Percentiles rank a stretch among this genome's conserved stretches.
Evolutionary conservation across 2,329 filamentous ascomycete species (phyloP).

Genomic region (Neophaeococcomyces aloes): DNA sequence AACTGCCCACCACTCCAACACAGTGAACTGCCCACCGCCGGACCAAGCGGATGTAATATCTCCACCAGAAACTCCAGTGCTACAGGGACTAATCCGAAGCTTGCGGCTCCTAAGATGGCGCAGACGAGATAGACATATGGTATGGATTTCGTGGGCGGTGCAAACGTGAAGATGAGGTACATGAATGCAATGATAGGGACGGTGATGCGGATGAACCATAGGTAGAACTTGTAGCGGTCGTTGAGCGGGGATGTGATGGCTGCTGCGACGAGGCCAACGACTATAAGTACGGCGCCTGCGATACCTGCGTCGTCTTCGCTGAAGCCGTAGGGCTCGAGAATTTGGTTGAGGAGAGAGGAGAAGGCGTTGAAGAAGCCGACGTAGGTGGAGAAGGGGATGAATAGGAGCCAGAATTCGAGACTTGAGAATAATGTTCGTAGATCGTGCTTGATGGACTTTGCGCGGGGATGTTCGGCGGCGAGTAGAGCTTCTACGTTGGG

Average conservation of each 20-base stretch:
- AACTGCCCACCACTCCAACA: conserved; percentile 83
- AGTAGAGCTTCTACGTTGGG: conserved; percentile 33
- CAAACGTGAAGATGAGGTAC: conserved; percentile 75
- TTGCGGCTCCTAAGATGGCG: conserved; percentile 64
- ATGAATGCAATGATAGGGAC: conserved; percentile 62
- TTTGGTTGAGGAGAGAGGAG: conserved; percentile 80
- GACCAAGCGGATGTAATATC: conserved; percentile 73
- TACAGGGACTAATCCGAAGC: conserved; percentile 71
- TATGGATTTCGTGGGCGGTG: conserved; percentile 52
- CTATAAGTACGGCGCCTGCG: conserved; percentile 76
- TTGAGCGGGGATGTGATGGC: conserved; percentile 72
- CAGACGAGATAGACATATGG: conserved; percentile 57
- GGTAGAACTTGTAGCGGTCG: conserved; percentile 72
- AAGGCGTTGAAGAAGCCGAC: conserved; percentile 90
- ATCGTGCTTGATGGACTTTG: conserved; percentile 43
- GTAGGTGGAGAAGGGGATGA: conserved; percentile 72
- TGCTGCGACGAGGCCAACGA: conserved; percentile 69
- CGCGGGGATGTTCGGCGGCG: conserved; percentile 41
- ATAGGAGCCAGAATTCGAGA: conserved; percentile 67
- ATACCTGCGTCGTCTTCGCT: conserved; percentile 76
- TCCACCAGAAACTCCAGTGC: conserved; percentile 80
- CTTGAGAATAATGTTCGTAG: conserved; percentile 48
- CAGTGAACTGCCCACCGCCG: conserved; percentile 72
- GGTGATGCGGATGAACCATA: conserved; percentile 60
- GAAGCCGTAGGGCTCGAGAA: conserved; percentile 78